Evolutionary conservation across 2,329 filamentous ascomycete species (phyloP), one percentile per base, ranked within the genome.

Genomic region (Colletotrichum sp.): DNA sequence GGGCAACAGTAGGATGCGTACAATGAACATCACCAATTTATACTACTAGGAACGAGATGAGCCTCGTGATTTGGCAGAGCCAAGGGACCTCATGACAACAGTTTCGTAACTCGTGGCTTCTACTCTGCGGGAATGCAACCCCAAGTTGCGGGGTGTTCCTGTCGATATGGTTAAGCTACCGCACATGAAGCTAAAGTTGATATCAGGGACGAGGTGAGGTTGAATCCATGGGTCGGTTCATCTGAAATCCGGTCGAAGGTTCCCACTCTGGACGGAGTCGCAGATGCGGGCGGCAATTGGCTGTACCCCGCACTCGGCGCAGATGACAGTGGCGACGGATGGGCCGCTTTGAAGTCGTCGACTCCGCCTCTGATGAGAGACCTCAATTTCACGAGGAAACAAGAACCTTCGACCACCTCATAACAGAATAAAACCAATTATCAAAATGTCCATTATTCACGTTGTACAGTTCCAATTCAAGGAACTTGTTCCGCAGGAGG

Each of bases 391-490:
- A 25, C 39, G 15, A 56, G 9, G 4, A 32, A 61, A 32, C 18
- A 61, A 36, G 18, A n/a, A 8, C 30, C 0, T 9, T 30, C 28
- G 18, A 22, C 18, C 39, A 0, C 39, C 4, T 48, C 1, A 43
- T 2, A n/a, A 1, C 18, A 48, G 18, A n/a, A 43, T n/a, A 22
- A 48, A 48, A 1, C 6, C 2, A 48, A n/a, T 13, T 6, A 13
- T 6, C 9, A 15, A 65, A 64, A 94, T 94, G 92, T 81, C 91
- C 0, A 87, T 94, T 78, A 86, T 91, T n/a, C 93, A 95, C 81
- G 89, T 94, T 66, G 93, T 95, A 5, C 85, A 94, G 30, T 93
- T 94, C 79, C 87, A 91, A 76, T 94, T 94, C 86, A 92, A 93
- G 80, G 82, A 89, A 1, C 84, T 85, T 1, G 82, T 87, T 3